Base-by-base conservation (phyloP, 2,329 filamentous ascomycete species). In the Pseudocercospora fuligena region DNA sequence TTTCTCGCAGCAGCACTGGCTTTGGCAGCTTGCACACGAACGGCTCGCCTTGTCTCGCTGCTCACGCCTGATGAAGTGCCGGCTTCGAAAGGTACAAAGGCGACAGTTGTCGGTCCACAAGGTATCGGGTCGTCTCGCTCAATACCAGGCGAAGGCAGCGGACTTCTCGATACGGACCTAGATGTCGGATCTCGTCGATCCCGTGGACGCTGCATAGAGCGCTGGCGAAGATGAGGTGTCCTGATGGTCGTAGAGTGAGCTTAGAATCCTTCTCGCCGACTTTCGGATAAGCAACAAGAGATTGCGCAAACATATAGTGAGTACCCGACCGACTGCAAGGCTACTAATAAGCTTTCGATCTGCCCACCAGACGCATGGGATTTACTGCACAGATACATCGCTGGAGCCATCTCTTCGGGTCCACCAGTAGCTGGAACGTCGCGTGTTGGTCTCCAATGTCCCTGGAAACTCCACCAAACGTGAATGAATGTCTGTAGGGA, bases 71-170 rank as follows among this genome's bases (percentile, higher is more conserved):
- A 66, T 11, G 65, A 62, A n/a, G 64, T 68, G 19, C 72, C 68
- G n/a, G 64, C 65, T 33, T 70, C 59, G 59, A 73, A 72, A 12
- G 70, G 66, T 2, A 73, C 72, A 56, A 73, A 73, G 12, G 72
- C 69, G 27, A 69, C 65, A 49, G 63, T 51, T n/a, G 56, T 53
- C 25, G 43, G 43, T 40, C 23, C 51, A 59, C 64, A 54, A 63
- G 29, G 59, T 19, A 66, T 29, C 14, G 66, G 66, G 23, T 68
- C 66, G 25, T 64, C 66, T 51, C 61, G 64, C 61, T 68, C 66
- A 3, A 49, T 12, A 21, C 31, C 29, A 21, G 66, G 66, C 8
- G 66, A 68, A 25, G 64, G 56, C 25, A 66, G 64, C 21, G 66
- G 66, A 40, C 66, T 68, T 53, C 59, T 68, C 47, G 66, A 66